phyloP scores from a whole-genome alignment of 202 grass and related monocot species.

The Bolboschoenoplectus hybrid region DNA sequence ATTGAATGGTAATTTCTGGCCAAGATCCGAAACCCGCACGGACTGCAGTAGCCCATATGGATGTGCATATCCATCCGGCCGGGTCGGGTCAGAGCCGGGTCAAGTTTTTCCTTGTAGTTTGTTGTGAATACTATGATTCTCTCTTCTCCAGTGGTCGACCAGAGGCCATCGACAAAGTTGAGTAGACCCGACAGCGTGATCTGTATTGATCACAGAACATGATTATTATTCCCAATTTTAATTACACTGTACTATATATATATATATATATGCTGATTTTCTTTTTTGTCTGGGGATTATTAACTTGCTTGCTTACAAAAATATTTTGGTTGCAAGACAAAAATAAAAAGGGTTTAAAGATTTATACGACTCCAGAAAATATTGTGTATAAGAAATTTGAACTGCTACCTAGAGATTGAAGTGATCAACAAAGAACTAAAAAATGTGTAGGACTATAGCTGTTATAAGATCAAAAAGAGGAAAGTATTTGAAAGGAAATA shows the following conservation, averaged over 20 bases:
- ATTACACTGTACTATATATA: background rate
- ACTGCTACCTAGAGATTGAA: too few relatives aligned
- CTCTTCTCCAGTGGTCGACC: constrained; percentile 78
- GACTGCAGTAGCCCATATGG: constrained; percentile 78
- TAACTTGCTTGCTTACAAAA: too few relatives aligned
- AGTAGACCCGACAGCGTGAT: constrained; percentile 83
- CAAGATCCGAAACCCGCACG: constrained; percentile 60
- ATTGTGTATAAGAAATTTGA: too few relatives aligned
- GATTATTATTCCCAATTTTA: background rate
- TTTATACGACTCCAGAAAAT: too few relatives aligned
- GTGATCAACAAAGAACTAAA: too few relatives aligned
- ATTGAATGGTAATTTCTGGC: constrained; percentile 75
- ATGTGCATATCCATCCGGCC: constrained; percentile 96
- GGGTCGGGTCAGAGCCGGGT: constrained; percentile 73
- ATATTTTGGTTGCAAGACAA: too few relatives aligned
- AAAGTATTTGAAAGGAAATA: background rate
- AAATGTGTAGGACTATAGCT: too few relatives aligned
- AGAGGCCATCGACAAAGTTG: constrained; percentile 85
- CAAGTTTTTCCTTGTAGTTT: constrained; percentile 87
- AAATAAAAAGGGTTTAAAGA: too few relatives aligned
- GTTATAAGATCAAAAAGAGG: background rate
- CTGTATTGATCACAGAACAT: constrained; percentile 34
- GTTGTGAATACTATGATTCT: constrained; percentile 86
- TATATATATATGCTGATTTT: background rate
- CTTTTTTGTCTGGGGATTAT: background rate